phyloP scores from a whole-genome alignment of 495 filamentous ascomycete genomes.

The Xylaria bambusicola region DNA sequence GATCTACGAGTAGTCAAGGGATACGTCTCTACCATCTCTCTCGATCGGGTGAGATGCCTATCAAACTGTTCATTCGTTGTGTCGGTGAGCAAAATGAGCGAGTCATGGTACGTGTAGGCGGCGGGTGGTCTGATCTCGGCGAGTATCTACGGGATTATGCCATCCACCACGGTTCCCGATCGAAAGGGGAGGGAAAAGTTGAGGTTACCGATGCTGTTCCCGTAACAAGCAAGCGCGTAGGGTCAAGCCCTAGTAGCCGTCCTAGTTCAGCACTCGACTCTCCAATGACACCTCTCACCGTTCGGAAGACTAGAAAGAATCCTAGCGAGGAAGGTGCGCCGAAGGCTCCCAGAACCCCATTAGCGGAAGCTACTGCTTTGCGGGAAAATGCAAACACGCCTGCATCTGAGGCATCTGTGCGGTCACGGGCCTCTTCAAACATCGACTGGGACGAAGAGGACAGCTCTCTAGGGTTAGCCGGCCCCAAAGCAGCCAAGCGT shows the following conservation, averaged over 20 bases:
- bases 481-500: conserved; percentile 58
- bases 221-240: conserved; percentile 21
- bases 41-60: conserved; percentile 78
- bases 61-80: conserved; percentile 88
- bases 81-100: conserved; percentile 89
- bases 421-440: conserved; percentile 46
- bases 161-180: conserved; percentile 75
- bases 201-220: conserved; percentile 60
- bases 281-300: conserved; percentile 42
- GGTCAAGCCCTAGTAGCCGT: conserved; percentile 47
- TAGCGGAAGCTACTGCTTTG: conserved; percentile 15
- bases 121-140: conserved; percentile 92
- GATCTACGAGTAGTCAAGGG: conserved; percentile 57
- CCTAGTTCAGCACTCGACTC: conserved; percentile 40
- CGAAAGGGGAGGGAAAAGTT: conserved; percentile 50
- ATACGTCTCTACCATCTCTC: conserved; percentile 92
- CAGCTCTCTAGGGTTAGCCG: conserved; percentile 60
- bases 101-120: conserved; percentile 96
- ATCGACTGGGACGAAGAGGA: conserved; percentile 59
- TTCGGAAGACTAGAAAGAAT: conserved; percentile 54
- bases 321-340: conserved; percentile 31
- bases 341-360: conserved; percentile 40
- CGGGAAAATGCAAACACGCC: conserved; percentile 31
- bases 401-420: conserved; percentile 29
- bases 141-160: conserved; percentile 96